phyloP scores from a whole-genome alignment of 2,329 filamentous ascomycete genomes.

The Alternaria ventricosa region DNA sequence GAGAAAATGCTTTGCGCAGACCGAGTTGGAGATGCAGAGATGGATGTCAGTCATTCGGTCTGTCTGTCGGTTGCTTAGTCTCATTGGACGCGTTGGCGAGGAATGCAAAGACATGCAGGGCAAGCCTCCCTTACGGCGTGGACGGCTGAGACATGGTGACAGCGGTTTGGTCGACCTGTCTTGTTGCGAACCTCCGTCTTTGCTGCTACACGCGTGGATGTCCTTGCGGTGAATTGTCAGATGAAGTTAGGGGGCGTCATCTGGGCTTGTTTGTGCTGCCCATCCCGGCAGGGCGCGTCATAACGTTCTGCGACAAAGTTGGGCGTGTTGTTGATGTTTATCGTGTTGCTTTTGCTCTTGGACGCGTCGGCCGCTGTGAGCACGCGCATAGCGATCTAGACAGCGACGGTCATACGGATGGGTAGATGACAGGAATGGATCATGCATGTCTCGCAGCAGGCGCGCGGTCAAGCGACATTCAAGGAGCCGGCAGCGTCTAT shows the following conservation, averaged over 20 bases:
- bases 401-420: background rate
- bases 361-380: background rate
- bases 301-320: background rate
- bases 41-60: background rate
- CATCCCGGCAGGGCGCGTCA: background rate
- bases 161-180: background rate
- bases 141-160: slow-evolving; percentile 24
- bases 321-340: background rate
- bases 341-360: background rate
- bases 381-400: background rate
- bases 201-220: background rate
- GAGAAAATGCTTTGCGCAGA: background rate
- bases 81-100: slow-evolving; percentile 21
- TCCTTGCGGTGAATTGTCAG: background rate
- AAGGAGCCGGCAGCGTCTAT: background rate
- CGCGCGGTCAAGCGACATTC: slow-evolving; percentile 2
- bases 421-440: background rate
- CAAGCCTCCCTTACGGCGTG: slow-evolving; percentile 21
- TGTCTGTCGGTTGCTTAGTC: background rate
- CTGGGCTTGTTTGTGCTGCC: background rate
- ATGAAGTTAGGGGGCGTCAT: background rate
- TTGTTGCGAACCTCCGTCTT: background rate
- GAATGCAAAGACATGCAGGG: slow-evolving; percentile 23
- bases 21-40: background rate
- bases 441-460: background rate